These are phyloP conservation scores for Whalleya microplaca DNA, from an alignment of 2,329 filamentous ascomycete species.

Conservation along the genomic window DNA sequence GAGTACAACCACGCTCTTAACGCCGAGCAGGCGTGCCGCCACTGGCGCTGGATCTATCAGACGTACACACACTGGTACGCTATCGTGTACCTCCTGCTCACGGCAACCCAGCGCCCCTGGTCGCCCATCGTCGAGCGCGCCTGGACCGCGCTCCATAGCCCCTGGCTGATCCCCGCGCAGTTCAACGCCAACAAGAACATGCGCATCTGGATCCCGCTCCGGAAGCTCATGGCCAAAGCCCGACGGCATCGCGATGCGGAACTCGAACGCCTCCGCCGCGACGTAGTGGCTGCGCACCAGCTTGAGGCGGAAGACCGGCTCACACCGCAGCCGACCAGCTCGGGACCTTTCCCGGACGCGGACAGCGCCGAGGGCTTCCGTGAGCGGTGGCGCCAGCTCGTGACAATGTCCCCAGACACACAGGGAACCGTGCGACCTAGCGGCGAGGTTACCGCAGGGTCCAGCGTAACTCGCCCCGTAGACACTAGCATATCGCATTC, in stretches of 20 bases:
- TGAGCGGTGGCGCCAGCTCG: slow-evolving; percentile 39
- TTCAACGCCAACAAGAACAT: slow-evolving; percentile 33
- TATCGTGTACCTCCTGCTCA: slow-evolving; percentile 53
- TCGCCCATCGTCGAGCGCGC: slow-evolving; percentile 32
- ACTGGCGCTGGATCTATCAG: slow-evolving; percentile 54
- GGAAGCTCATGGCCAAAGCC: slow-evolving; percentile 44
- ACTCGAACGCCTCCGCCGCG: slow-evolving; percentile 37
- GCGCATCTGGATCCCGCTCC: slow-evolving; percentile 47
- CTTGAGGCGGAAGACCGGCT: slow-evolving; percentile 37
- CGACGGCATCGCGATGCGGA: slow-evolving; percentile 42
- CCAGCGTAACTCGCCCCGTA: not conserved
- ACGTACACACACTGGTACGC: slow-evolving; percentile 58
- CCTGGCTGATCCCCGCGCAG: slow-evolving; percentile 33
- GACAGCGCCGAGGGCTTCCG: too few relatives aligned
- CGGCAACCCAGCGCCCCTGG: slow-evolving; percentile 41
- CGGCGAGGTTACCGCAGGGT: not conserved
- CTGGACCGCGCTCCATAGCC: slow-evolving; percentile 34
- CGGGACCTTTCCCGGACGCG: slow-evolving; percentile 33
- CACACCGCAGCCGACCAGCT: slow-evolving; percentile 34
- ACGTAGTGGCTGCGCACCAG: slow-evolving; percentile 29
- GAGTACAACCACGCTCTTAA: slow-evolving; percentile 71
- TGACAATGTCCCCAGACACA: too few relatives aligned
- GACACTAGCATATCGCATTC: not conserved
- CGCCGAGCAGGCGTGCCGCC: slow-evolving; percentile 54
- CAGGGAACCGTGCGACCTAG: not conserved